Percentiles rank a stretch among this genome's conserved stretches.
These are phyloP conservation scores for Knufia fluminis DNA, from an alignment of 2,329 filamentous ascomycete species.

Conservation along the genomic window DNA sequence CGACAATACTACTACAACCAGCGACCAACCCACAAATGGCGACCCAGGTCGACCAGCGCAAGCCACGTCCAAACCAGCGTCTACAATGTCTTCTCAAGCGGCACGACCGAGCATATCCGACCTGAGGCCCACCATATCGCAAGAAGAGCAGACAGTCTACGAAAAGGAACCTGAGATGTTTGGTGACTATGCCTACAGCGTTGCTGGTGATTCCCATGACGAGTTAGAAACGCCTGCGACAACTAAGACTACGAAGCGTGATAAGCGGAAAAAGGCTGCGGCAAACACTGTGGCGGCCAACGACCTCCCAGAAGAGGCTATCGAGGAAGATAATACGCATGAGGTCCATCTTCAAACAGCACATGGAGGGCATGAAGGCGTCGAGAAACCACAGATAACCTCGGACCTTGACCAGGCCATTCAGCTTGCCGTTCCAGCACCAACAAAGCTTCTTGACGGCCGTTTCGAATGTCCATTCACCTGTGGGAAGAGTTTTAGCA, in stretches of 20 bases:
- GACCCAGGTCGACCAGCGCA: neutral
- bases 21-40: neutral
- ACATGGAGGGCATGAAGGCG: neutral
- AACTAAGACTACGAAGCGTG: neutral
- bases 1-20: constrained; percentile 3
- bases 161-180: constrained; percentile 20
- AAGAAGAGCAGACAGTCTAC: constrained; percentile 10
- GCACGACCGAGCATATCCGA: neutral
- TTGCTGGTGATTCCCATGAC: neutral
- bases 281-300: neutral
- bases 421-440: neutral
- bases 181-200: constrained; percentile 15
- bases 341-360: too few relatives aligned
- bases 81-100: too few relatives aligned
- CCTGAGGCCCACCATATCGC: neutral
- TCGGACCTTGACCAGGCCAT: neutral
- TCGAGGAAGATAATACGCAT: neutral
- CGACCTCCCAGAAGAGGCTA: neutral
- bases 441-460: neutral
- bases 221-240: neutral
- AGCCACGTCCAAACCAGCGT: neutral
- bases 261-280: neutral
- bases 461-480: constrained; percentile 17
- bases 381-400: neutral
- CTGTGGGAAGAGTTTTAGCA: constrained; percentile 16